Percentiles rank a stretch among this genome's conserved stretches.
Conservation (phyloP, 306 rosid genomes). For the Quercus alba region DNA sequence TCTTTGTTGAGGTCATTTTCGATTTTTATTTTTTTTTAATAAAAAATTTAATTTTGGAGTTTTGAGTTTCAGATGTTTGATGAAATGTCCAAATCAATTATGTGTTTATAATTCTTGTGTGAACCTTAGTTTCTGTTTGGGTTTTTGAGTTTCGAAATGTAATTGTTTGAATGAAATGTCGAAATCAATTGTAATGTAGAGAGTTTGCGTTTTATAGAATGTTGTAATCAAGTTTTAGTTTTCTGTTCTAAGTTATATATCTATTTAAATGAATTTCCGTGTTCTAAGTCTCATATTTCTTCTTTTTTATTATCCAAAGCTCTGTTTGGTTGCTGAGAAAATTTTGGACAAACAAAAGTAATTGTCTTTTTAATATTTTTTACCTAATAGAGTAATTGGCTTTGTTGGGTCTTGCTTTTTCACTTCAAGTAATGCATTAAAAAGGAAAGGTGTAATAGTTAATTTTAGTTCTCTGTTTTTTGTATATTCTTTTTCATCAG, state of each 20-base stretch:
- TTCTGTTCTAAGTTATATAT: not conserved
- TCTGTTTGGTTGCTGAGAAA: conserved; percentile 14
- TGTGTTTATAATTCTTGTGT: not conserved
- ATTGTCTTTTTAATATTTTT: not conserved
- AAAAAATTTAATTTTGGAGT: not conserved
- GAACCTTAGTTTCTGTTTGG: not conserved
- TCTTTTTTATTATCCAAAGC: not conserved
- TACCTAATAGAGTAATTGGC: not conserved
- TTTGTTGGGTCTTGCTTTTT: not conserved
- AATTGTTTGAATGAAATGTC: not conserved
- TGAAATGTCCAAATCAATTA: conserved; percentile 31
- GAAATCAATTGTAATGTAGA: not conserved
- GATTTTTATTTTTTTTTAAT: not conserved
- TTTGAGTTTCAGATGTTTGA: conserved; percentile 11
- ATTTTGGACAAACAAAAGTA: not conserved
- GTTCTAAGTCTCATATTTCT: not conserved
- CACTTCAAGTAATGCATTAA: not conserved
- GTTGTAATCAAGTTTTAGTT: conserved; percentile 1
- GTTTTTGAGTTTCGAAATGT: not conserved
- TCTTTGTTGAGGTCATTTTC: conserved; percentile 22
- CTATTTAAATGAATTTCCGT: not conserved
- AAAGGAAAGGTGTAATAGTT: no score
- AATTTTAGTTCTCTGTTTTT: not conserved
- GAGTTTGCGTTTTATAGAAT: conserved; percentile 6
- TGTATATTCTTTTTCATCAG: not conserved